These are phyloP conservation scores for Naegleria lovaniensis DNA, from an alignment of 208 protist genomes.

Conservation along the genomic window DNA sequence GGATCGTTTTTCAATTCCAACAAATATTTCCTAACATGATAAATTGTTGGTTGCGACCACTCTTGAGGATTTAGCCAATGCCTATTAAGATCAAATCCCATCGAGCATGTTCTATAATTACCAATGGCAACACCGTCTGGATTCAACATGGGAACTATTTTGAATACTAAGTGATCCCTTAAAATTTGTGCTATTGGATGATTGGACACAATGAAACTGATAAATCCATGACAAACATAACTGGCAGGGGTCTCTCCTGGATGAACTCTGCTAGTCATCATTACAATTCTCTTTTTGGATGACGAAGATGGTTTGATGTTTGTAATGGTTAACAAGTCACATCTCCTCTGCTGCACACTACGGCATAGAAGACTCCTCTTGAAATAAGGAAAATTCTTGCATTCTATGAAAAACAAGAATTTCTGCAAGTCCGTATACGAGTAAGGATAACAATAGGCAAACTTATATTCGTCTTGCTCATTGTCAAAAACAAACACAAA, in stretches of 20 bases:
- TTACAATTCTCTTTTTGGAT: constrained; percentile 26
- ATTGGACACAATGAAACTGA: constrained; percentile 37
- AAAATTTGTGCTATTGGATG: constrained; percentile 32
- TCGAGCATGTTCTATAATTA: constrained; percentile 46
- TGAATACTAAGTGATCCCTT: constrained; percentile 49
- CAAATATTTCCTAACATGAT: constrained; percentile 37
- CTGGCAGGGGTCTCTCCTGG: constrained; percentile 50
- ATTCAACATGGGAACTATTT: constrained; percentile 60
- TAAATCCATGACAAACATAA: constrained; percentile 48
- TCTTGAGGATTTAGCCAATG: constrained; percentile 45
- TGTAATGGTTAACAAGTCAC: neutral
- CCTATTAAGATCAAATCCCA: constrained; percentile 51
- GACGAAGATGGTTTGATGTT: neutral
- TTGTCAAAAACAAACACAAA: constrained; percentile 48
- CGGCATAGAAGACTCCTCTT: constrained; percentile 35
- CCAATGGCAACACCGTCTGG: constrained; percentile 53
- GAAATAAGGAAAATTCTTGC: constrained; percentile 38
- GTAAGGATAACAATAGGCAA: constrained; percentile 51
- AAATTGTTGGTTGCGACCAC: constrained; percentile 46
- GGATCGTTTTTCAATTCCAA: constrained; percentile 22
- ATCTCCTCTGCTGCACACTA: constrained; percentile 32
- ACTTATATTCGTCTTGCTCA: constrained; percentile 46
- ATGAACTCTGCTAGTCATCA: constrained; percentile 50
- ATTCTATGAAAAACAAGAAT: constrained; percentile 34
- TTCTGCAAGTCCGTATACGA: constrained; percentile 41